phyloP scores from a whole-genome alignment of 2,329 filamentous ascomycete species.

The Capronia americana region DNA sequence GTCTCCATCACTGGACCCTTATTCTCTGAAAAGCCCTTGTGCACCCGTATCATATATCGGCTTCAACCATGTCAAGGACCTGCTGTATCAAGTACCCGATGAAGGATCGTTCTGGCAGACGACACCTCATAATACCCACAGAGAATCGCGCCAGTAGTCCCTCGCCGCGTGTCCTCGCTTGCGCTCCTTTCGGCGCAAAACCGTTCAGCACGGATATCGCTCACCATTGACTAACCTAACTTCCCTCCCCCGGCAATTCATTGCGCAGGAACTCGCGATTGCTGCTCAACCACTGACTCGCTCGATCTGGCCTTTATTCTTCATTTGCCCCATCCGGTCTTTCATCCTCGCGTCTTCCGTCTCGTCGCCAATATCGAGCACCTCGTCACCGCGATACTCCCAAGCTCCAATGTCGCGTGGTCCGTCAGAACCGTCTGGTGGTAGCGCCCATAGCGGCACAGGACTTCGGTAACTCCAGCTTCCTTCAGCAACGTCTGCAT shows the following conservation, averaged over 20 bases:
- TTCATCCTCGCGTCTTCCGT: constrained; percentile 38
- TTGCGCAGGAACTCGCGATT: not conserved
- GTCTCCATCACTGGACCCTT: not conserved
- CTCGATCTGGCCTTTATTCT: constrained; percentile 30
- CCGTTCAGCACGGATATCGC: not conserved
- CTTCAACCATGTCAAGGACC: not conserved
- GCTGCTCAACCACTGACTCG: not conserved
- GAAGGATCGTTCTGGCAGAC: not conserved
- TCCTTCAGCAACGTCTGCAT: constrained; percentile 77
- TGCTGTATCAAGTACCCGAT: not conserved
- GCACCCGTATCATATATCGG: not conserved
- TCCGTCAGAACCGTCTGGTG: constrained; percentile 74
- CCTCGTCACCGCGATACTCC: constrained; percentile 46
- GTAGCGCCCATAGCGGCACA: constrained; percentile 84
- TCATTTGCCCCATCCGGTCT: constrained; percentile 32
- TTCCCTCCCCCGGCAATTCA: not conserved
- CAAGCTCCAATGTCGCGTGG: constrained; percentile 68
- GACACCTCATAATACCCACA: not conserved
- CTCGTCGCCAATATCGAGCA: constrained; percentile 48
- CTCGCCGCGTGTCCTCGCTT: constrained; percentile 6
- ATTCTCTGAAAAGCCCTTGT: not conserved
- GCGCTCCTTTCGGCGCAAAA: not conserved
- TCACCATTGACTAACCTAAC: not conserved
- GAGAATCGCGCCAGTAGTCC: not conserved
- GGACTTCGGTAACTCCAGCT: constrained; percentile 86